These are phyloP conservation scores for Cyathus striatus DNA, from an alignment of 768 basidiomycete species.

Conservation along the genomic window DNA sequence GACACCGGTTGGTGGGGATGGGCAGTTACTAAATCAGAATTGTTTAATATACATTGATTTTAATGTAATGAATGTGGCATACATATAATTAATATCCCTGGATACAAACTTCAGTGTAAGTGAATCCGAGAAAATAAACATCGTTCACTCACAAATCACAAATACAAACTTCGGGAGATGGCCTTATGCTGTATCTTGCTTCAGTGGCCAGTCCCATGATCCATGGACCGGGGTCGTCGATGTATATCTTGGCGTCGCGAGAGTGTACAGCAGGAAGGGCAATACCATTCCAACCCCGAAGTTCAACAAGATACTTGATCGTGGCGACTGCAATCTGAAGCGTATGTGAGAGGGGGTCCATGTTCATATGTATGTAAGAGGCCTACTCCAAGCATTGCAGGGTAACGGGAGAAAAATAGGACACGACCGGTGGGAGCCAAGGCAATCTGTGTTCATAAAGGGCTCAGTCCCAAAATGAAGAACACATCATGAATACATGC, in stretches of 20 bases:
- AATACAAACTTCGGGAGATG: conserved; percentile 78
- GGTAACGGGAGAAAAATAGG: conserved; percentile 70
- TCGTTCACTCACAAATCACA: conserved; percentile 67
- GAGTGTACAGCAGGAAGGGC: conserved; percentile 79
- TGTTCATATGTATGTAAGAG: not conserved
- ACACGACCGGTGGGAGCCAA: conserved; percentile 75
- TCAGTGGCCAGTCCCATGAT: conserved; percentile 89
- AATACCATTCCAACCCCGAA: conserved; percentile 91
- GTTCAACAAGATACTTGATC: conserved; percentile 85
- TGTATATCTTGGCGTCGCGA: conserved; percentile 87
- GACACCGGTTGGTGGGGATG: conserved; percentile 68
- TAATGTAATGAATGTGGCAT: conserved; percentile 20
- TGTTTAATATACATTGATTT: not conserved
- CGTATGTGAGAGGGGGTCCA: conserved; percentile 20
- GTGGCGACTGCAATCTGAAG: conserved; percentile 91
- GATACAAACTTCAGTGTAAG: conserved; percentile 3
- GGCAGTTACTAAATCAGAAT: conserved; percentile 51
- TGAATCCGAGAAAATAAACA: not conserved
- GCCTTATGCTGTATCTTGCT: conserved; percentile 71
- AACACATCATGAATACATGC: conserved; percentile 25
- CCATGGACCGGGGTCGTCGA: conserved; percentile 97
- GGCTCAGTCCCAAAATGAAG: not conserved
- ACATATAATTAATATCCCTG: conserved; percentile 82
- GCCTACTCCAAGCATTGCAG: conserved; percentile 83
- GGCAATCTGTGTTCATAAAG: conserved; percentile 63